Base-by-base conservation (phyloP, 2,329 filamentous ascomycete genomes). In the Paraphaeosphaeria sporulosa region DNA sequence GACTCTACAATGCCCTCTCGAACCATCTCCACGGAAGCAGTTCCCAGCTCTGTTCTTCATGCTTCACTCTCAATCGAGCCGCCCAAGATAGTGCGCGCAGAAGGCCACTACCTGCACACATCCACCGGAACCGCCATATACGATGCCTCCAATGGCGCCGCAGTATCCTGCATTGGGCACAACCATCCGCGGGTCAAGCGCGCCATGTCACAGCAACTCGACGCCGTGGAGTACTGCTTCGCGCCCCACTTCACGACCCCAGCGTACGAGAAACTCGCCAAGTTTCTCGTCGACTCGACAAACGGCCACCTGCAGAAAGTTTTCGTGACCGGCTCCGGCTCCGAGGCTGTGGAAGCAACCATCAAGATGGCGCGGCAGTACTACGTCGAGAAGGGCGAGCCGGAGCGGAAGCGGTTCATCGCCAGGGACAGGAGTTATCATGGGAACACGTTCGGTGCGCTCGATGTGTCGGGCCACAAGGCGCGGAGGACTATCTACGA, bases 101-200 rank as follows among this genome's bases (percentile, higher is more conserved):
- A 38, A 2, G 49, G 49, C 15, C 19, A 38, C 17, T 40, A 51
- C 34, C 19, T 51, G 10, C 19, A 38, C 34, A 25, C 32, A 19
- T 40, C 19, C 4, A 38, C n/a, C n/a, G 32, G 49, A 13, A 23
- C 32, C n/a, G 19, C 32, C 17, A 51, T 51, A 23, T 40, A 93
- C 13, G 91, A 94, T 71, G 88, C 87, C 1, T 90, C 88, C 17
- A 85, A 88, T 25, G 91, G 91, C 17, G 89, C 90, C 1, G 90
- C 89, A n/a, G 90, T 93, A 1, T 83, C 88, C 15, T 89, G 87
- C 69, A 78, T 94, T 5, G 91, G 90, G 12, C 88, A 93, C 68
- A 87, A 86, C 40, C 84, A 90, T 56, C 69, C 81, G 43, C 80
- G 87, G 51, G 86, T 93, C 90, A 93, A 68, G 80, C 90, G 64